These are phyloP conservation scores for Lactarius hatsudake DNA, from an alignment of 768 basidiomycete genomes.

Conservation along the genomic window DNA sequence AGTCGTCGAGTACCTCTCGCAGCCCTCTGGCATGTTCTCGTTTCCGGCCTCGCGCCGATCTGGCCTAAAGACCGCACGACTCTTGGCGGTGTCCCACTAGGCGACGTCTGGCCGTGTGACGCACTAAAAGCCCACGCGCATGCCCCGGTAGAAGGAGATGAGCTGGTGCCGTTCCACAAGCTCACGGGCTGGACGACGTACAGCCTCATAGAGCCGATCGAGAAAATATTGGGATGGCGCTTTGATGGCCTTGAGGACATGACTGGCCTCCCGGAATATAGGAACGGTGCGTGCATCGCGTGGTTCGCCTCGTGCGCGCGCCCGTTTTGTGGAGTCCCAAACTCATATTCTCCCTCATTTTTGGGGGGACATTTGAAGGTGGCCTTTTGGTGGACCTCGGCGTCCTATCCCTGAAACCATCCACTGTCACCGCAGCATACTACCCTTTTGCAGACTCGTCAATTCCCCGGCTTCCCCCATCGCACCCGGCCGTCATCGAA, in stretches of 20 bases:
- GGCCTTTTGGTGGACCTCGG: slow-evolving; percentile 86
- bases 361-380: slow-evolving; percentile 43
- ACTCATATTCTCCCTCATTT: slow-evolving; percentile 10
- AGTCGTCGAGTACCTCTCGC: slow-evolving; percentile 61
- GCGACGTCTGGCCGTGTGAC: slow-evolving; percentile 91
- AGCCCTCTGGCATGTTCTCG: slow-evolving; percentile 77
- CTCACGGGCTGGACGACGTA: slow-evolving; percentile 93
- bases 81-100: slow-evolving; percentile 68
- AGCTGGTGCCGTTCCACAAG: slow-evolving; percentile 93
- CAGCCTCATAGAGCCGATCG: slow-evolving; percentile 79
- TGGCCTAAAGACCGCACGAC: slow-evolving; percentile 79
- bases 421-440: slow-evolving; percentile 44
- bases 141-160: slow-evolving; percentile 50
- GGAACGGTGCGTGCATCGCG: slow-evolving; percentile 61
- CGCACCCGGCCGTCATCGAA: slow-evolving; percentile 90
- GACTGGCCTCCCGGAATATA: slow-evolving; percentile 94
- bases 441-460: slow-evolving; percentile 46
- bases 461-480: slow-evolving; percentile 64
- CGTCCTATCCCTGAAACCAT: slow-evolving; percentile 65
- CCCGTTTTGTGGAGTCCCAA: slow-evolving; percentile 5
- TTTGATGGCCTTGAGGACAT: slow-evolving; percentile 80
- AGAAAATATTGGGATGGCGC: slow-evolving; percentile 73
- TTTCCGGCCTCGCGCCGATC: slow-evolving; percentile 79
- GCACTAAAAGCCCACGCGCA: slow-evolving; percentile 39
- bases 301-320: slow-evolving; percentile 14